phyloP scores from a whole-genome alignment of 768 basidiomycete species.

The Lyophyllum atratum region DNA sequence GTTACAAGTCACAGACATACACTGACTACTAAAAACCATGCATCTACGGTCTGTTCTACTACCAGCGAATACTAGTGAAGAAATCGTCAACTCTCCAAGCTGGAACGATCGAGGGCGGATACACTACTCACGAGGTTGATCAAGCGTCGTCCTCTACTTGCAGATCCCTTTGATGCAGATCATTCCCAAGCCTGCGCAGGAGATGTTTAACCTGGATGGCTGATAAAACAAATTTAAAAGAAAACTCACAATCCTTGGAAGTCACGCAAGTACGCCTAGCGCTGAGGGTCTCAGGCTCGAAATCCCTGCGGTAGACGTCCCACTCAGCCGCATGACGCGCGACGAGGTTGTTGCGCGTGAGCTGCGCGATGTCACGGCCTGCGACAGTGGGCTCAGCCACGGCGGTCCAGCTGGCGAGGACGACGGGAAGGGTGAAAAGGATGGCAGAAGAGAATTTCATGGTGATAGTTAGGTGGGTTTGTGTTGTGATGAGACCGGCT shows the following conservation, averaged over 20 bases:
- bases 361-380: not conserved
- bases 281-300: not conserved
- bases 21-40: not conserved
- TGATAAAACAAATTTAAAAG: not conserved
- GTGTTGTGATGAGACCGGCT: constrained; percentile 1
- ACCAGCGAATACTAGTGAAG: not conserved
- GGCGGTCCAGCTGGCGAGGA: not conserved
- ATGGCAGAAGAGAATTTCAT: not conserved
- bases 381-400: not conserved
- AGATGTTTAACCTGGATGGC: not conserved
- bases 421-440: not conserved
- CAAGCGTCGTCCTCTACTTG: not conserved
- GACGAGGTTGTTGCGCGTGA: not conserved
- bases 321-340: not conserved
- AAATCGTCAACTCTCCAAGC: not conserved
- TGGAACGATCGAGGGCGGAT: not conserved
- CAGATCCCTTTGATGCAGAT: not conserved
- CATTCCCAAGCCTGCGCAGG: not conserved
- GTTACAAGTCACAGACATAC: not conserved
- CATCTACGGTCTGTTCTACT: not conserved
- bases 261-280: not conserved
- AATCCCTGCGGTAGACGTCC: not conserved
- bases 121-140: not conserved
- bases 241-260: not conserved
- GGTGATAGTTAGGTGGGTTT: not conserved